phyloP scores from a whole-genome alignment of 2,329 filamentous ascomycete genomes.

The Aspergillus unguis region DNA sequence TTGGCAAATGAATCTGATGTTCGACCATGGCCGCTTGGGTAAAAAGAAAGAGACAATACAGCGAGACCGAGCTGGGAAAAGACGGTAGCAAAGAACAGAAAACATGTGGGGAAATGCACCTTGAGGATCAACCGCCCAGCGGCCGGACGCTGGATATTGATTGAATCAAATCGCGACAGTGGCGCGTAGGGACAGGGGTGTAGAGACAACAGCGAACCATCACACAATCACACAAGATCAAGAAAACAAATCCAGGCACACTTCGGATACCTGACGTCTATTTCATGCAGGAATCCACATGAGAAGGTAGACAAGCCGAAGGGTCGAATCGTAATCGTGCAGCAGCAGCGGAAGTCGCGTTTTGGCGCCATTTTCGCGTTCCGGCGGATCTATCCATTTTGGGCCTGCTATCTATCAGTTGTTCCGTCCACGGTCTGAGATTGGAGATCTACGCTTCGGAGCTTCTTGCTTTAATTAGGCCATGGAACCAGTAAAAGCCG shows the following conservation, averaged over 20 bases:
- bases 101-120: slow-evolving; percentile 20
- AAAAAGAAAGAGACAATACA: slow-evolving; percentile 3
- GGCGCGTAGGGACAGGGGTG: slow-evolving; percentile 31
- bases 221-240: slow-evolving; percentile 13
- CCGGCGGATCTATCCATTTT: slow-evolving; percentile 19
- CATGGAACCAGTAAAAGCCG: too few relatives aligned
- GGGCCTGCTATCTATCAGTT: slow-evolving; percentile 1
- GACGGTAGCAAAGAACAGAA: slow-evolving; percentile 7
- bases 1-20: not conserved
- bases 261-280: slow-evolving; percentile 1
- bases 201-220: slow-evolving; percentile 18
- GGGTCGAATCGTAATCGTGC: slow-evolving; percentile 1
- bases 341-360: slow-evolving; percentile 18
- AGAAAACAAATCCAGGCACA: not conserved
- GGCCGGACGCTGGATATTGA: slow-evolving; percentile 11
- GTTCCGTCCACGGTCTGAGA: not conserved
- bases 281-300: slow-evolving; percentile 8
- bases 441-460: too few relatives aligned
- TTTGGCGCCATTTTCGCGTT: slow-evolving; percentile 22
- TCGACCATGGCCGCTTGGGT: slow-evolving; percentile 13
- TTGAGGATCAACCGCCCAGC: slow-evolving; percentile 23
- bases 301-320: slow-evolving; percentile 7
- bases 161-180: slow-evolving; percentile 22
- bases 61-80: slow-evolving; percentile 2
- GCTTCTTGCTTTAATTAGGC: too few relatives aligned